Percentiles rank a stretch among this genome's conserved stretches.
phyloP scores from a whole-genome alignment of 768 basidiomycete species.

The Boletus vermiculosoides region DNA sequence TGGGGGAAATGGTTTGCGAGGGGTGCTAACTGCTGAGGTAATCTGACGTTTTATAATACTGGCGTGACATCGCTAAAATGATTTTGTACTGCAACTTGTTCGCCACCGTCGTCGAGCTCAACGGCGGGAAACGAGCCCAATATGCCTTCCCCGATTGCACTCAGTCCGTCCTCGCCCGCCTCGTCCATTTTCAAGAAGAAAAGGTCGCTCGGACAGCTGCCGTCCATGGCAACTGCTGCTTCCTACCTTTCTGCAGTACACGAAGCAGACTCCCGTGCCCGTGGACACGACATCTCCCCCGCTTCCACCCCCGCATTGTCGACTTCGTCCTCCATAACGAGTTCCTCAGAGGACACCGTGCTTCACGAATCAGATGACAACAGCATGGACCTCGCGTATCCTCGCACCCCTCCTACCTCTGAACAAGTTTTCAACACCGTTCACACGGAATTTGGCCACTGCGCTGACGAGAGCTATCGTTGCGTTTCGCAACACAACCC shows the following conservation, averaged over 20 bases:
- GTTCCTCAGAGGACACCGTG: constrained; percentile 66
- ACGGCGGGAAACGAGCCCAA: constrained; percentile 6
- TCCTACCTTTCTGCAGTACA: constrained; percentile 62
- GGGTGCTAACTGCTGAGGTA: constrained; percentile 23
- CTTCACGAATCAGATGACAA: constrained; percentile 54
- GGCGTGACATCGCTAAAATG: constrained; percentile 14
- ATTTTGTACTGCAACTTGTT: constrained; percentile 9
- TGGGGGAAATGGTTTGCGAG: not conserved
- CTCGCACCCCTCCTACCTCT: constrained; percentile 71
- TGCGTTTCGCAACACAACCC: constrained; percentile 60
- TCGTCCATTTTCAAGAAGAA: constrained; percentile 67
- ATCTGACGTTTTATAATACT: constrained; percentile 23
- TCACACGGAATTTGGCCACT: constrained; percentile 93
- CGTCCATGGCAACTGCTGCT: constrained; percentile 50
- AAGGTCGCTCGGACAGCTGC: constrained; percentile 33
- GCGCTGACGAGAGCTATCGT: constrained; percentile 73
- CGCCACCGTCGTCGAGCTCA: constrained; percentile 13
- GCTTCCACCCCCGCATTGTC: constrained; percentile 72
- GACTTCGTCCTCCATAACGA: constrained; percentile 68
- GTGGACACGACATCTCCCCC: constrained; percentile 47
- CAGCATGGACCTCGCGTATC: constrained; percentile 59
- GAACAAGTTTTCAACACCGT: constrained; percentile 75
- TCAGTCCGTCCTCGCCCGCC: constrained; percentile 49
- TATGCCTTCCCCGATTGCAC: constrained; percentile 65
- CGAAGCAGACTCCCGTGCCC: constrained; percentile 66